Base-by-base conservation (phyloP, 2,329 filamentous ascomycete species). In the Sporothrix luriei region DNA sequence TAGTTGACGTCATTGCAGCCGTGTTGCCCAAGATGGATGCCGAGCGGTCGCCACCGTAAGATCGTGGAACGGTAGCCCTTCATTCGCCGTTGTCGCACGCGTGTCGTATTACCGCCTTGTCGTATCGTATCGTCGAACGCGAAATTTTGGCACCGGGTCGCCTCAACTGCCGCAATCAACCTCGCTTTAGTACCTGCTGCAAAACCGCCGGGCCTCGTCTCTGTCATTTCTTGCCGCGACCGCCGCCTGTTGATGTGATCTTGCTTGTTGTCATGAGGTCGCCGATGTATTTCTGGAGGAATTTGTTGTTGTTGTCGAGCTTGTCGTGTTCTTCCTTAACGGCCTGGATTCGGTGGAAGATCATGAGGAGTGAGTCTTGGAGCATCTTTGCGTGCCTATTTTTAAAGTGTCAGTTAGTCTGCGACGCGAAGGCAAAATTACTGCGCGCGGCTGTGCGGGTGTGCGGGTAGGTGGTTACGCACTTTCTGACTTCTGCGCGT, bases 201-300 rank as follows among this genome's bases (percentile, higher is more conserved):
- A 29, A n/a, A 7, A 10, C 10, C 10, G 19, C 19, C 13, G 13
- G 33, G 9, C 40, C 11, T 16, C 66, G 55, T 51, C 46, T 33
- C 54, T 62, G 70, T 84, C 77, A 88, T 77, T 88, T 88, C 76
- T 86, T 85, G 68, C 79, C 80, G 43, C 84, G 82, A 72, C 79
- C 81, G 68, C 81, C 80, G 40, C 69, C 61, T 1, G 85, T 82
- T 1, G 88, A 84, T 0, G 88, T 91, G 74, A 91, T 90, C 77
- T 91, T 91, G 78, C 87, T 89, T n/a, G 89, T 91, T 74, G 92
- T 92, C 87, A 97, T 98, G 69, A 98, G 85, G 77, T 97, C 94
- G 73, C 94, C 94, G 76, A 98, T 98, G 78, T 98, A 98, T 79
- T 97, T 97, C 80, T 98, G 94, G 62, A 99, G 82, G 77, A 98